These are phyloP conservation scores for Neonectria hederae DNA, from an alignment of 2,329 filamentous ascomycete genomes.

Conservation along the genomic window DNA sequence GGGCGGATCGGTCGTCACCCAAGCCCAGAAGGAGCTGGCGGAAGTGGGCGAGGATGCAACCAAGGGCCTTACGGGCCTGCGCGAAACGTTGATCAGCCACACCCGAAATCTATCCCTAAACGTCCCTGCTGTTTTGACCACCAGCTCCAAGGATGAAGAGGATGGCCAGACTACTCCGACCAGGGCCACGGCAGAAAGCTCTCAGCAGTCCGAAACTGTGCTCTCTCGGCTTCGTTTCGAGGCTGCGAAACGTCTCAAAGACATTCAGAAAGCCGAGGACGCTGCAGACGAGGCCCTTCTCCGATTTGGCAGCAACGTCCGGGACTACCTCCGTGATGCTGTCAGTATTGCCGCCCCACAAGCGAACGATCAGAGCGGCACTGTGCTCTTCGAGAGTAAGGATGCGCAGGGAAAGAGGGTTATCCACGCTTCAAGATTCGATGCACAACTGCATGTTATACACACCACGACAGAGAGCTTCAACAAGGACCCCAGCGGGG, in stretches of 20 bases:
- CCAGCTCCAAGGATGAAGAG: constrained; percentile 45
- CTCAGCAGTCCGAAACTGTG: constrained; percentile 67
- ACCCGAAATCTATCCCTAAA: constrained; percentile 78
- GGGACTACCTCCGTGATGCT: constrained; percentile 89
- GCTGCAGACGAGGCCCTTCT: constrained; percentile 95
- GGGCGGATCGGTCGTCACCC: constrained; percentile 84
- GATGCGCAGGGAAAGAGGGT: constrained; percentile 90
- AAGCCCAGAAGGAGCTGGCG: constrained; percentile 85
- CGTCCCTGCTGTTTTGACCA: constrained; percentile 46
- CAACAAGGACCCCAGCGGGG: constrained; percentile 78
- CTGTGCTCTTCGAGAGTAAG: constrained; percentile 92
- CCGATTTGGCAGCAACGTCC: constrained; percentile 88
- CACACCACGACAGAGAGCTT: constrained; percentile 87
- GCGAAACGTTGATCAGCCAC: constrained; percentile 73
- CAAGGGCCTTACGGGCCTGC: constrained; percentile 79
- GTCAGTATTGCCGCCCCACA: constrained; percentile 84
- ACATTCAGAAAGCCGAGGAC: constrained; percentile 92
- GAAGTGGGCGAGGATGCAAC: constrained; percentile 83
- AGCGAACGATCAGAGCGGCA: constrained; percentile 60
- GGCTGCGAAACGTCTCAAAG: constrained; percentile 84
- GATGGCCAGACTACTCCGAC: constrained; percentile 60
- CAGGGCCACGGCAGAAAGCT: constrained; percentile 52
- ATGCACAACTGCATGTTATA: constrained; percentile 95
- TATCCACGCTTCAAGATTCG: constrained; percentile 92
- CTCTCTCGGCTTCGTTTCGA: constrained; percentile 80